Evolutionary conservation across 2,329 filamentous ascomycete genomes (phyloP), one percentile per base, ranked within the genome.

Genomic region (Stagonosporopsis rhizophila): DNA sequence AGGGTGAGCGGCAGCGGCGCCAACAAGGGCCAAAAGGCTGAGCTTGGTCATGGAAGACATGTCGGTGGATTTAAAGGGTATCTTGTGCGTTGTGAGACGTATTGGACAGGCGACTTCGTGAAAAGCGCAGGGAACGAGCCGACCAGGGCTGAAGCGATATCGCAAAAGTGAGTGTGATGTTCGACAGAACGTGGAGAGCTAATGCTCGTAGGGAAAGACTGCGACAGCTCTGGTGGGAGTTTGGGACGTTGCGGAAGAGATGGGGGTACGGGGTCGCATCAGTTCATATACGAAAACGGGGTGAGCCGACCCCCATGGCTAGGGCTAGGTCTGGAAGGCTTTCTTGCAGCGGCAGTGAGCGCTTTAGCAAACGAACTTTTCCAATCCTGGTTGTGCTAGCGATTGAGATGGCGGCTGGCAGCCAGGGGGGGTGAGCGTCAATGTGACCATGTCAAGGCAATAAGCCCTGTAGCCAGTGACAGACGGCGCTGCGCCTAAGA

Each of bases 21-120:
- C 72, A 57, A 74, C 72, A 57, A 81, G 70, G 46, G 78, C 76
- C 75, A 81, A 66, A 57, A 80, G 69, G 59, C 73, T 74, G 62
- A 81, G 65, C 62, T 77, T 73, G 59, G 72, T 71, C 54, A 66
- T 66, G 60, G 70, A 59, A 59, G 71, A 71, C 71, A 74, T 74
- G 38, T 66, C 67, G 23, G 8, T 25, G 70, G 68, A 59, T 23
- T 69, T 67, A 59, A 17, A 50, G 48, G 54, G 59, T 52, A 66
- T 58, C 52, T 46, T 51, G 58, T 50, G 30, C 46, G 34, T 25
- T 42, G 17, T 46, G 48, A 30, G 58, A 17, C 15, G 34, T 19
- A 9, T 60, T 62, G 58, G 53, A 64, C 56, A 60, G 60, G 59
- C 54, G 62, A 64, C 75, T 73, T 77, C 65, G 76, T 55, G 56